phyloP scores from a whole-genome alignment of 805 yeast genomes.

The Henningerozyma blattae region DNA sequence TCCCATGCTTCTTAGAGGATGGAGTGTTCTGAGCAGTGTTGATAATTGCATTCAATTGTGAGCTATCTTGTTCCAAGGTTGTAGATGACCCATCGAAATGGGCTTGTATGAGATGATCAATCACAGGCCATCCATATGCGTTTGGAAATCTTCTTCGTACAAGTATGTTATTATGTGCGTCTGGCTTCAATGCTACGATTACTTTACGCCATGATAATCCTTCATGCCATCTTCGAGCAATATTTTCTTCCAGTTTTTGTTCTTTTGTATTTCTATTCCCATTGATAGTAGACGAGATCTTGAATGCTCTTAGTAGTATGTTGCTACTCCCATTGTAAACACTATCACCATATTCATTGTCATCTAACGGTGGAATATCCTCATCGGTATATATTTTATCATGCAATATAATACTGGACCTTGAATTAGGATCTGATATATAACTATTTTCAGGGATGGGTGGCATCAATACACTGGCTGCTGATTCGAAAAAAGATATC shows the following conservation, averaged over 20 bases:
- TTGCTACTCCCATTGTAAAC: conserved; percentile 12
- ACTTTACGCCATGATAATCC: conserved; percentile 87
- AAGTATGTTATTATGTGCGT: conserved; percentile 87
- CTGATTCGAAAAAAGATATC: conserved; percentile 58
- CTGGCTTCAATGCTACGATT: conserved; percentile 73
- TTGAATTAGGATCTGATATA: conserved; percentile 48
- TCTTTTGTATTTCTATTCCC: conserved; percentile 48
- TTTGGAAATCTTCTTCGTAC: conserved; percentile 82
- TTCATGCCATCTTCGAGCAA: conserved; percentile 83
- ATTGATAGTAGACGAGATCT: conserved; percentile 5
- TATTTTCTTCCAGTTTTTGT: conserved; percentile 63
- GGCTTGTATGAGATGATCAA: conserved; percentile 48
- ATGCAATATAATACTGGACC: conserved; percentile 52
- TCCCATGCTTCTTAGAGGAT: conserved; percentile 37
- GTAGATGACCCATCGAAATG: conserved; percentile 52
- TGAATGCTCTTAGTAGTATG: conserved; percentile 25
- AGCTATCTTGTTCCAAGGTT: not conserved
- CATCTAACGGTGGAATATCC: conserved; percentile 32
- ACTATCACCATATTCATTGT: conserved; percentile 5
- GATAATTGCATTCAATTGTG: conserved; percentile 62
- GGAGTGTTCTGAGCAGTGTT: conserved; percentile 68
- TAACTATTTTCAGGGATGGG: conserved; percentile 54
- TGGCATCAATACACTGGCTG: conserved; percentile 53
- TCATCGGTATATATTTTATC: conserved; percentile 47
- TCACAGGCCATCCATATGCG: conserved; percentile 77